Evolutionary conservation across 108 stramenopile genomes (phyloP).

Genomic region (Pseudonitzschia pungens): DNA sequence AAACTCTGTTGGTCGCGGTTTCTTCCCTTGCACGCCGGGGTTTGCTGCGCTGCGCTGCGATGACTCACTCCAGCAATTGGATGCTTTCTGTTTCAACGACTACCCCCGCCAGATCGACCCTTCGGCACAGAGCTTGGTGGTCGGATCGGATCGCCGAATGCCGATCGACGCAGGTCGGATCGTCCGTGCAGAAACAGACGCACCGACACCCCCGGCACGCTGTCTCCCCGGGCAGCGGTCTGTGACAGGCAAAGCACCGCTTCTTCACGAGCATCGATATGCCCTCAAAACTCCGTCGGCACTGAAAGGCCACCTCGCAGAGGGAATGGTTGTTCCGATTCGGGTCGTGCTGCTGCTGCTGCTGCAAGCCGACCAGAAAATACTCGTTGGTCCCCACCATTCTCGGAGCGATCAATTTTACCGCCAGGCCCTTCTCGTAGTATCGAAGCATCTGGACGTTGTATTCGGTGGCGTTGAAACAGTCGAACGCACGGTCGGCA

Average conservation of each 20-base stretch:
- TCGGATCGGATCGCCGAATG: conserved; percentile 4
- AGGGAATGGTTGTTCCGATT: conserved; percentile 8
- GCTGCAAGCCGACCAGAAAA: conserved; percentile 11
- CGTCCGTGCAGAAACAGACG: conserved; percentile 6
- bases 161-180: neutral
- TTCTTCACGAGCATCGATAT: conserved; percentile 6
- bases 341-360: no score
- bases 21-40: no score
- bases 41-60: neutral
- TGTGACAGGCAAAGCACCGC: neutral
- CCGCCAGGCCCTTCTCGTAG: conserved; percentile 5
- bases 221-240: neutral
- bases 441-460: conserved; percentile 10
- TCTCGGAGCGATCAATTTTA: conserved; percentile 8
- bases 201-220: neutral
- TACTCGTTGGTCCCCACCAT: conserved; percentile 10
- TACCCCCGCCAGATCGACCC: neutral
- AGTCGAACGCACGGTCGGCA: conserved; percentile 10
- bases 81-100: conserved; percentile 1
- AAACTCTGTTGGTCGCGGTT: no score
- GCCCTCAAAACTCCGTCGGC: conserved; percentile 3
- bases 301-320: conserved; percentile 12
- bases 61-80: conserved; percentile 1
- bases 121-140: neutral
- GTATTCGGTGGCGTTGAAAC: conserved; percentile 8